Conservation (phyloP, 1,139 yeast species). For the Hansenula lynferdii region DNA sequence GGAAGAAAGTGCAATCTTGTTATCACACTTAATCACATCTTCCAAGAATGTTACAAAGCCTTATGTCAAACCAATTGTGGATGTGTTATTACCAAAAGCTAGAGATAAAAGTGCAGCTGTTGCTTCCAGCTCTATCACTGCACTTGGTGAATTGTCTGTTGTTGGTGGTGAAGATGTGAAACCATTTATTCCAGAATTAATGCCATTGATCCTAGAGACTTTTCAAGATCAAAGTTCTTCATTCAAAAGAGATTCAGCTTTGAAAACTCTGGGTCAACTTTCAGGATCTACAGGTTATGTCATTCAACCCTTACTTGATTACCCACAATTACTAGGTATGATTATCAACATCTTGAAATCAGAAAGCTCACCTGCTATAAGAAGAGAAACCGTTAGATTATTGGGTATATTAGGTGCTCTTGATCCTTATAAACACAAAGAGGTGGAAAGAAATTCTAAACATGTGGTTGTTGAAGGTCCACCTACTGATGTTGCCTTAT, state of each 20-base stretch:
- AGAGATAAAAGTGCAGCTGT: constrained; percentile 72
- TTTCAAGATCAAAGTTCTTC: constrained; percentile 90
- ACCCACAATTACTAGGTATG: constrained; percentile 83
- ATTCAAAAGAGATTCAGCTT: constrained; percentile 83
- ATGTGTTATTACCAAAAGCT: constrained; percentile 74
- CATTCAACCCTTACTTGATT: constrained; percentile 86
- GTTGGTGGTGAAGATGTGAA: constrained; percentile 86
- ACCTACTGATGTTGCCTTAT: constrained; percentile 80
- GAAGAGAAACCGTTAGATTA: constrained; percentile 83
- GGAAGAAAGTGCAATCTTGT: constrained; percentile 80
- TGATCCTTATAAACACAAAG: constrained; percentile 94
- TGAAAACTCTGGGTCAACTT: constrained; percentile 81
- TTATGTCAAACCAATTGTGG: constrained; percentile 84
- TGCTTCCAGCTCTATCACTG: constrained; percentile 78
- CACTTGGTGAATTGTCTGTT: constrained; percentile 86
- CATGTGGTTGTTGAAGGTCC: constrained; percentile 73
- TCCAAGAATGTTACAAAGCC: constrained; percentile 83
- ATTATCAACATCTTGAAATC: constrained; percentile 76
- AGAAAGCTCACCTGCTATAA: constrained; percentile 66
- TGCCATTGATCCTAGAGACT: constrained; percentile 85
- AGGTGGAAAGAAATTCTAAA: constrained; percentile 73
- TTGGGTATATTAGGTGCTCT: constrained; percentile 94
- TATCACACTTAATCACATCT: constrained; percentile 69
- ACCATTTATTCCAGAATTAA: constrained; percentile 65
- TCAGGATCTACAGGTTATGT: constrained; percentile 93